Evolutionary conservation across 768 basidiomycete species (phyloP).

Genomic region (Tylopilus balloui): DNA sequence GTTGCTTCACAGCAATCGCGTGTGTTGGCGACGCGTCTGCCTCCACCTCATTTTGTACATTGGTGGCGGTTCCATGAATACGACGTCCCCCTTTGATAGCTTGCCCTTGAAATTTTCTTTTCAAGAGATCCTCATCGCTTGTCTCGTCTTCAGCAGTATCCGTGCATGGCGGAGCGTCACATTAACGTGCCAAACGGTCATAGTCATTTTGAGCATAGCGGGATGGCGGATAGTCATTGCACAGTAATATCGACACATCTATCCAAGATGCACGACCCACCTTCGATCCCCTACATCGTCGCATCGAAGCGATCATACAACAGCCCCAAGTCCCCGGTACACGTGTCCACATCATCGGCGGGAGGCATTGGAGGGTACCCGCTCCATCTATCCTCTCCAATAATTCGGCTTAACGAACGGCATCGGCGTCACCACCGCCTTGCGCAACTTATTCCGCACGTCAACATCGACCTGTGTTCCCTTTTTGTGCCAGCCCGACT

Average conservation of each 20-base stretch:
- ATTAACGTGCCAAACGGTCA: no score
- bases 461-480: slow-evolving; percentile 82
- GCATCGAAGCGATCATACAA: not conserved
- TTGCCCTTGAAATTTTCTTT: no score
- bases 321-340: not conserved
- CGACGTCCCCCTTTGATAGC: no score
- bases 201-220: not conserved
- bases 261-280: not conserved
- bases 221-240: not conserved
- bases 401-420: slow-evolving; percentile 86
- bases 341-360: not conserved
- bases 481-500: slow-evolving; percentile 82
- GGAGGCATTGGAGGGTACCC: not conserved
- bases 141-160: no score
- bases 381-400: slow-evolving; percentile 52
- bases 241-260: not conserved
- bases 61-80: no score
- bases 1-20: no score
- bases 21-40: no score
- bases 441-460: slow-evolving; percentile 75
- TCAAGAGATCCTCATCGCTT: not conserved
- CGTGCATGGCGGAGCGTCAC: no score
- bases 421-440: slow-evolving; percentile 74
- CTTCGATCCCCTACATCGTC: not conserved
- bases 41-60: no score